Evolutionary conservation across 352 stramenopile species (phyloP).

Genomic region (Pythium folliculosum): DNA sequence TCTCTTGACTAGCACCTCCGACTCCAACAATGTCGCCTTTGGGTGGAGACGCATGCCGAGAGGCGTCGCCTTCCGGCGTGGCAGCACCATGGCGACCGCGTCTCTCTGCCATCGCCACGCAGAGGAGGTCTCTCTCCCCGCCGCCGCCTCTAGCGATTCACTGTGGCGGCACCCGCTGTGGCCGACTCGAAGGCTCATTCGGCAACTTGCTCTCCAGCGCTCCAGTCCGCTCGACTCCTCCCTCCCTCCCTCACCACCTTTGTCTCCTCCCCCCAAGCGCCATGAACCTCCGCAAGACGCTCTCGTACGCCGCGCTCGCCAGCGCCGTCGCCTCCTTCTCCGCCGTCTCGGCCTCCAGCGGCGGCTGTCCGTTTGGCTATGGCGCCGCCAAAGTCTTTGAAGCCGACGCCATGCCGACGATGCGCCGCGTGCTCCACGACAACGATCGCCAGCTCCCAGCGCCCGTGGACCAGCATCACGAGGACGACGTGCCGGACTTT

Average conservation of each 20-base stretch:
- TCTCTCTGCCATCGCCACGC: too few species aligned
- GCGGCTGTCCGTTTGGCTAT: conserved; percentile 41
- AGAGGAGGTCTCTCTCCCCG: too few species aligned
- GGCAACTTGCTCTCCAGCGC: background rate
- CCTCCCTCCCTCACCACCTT: background rate
- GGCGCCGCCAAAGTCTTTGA: background rate
- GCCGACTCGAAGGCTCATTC: too few species aligned
- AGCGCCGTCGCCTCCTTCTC: background rate
- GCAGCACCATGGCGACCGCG: too few species aligned
- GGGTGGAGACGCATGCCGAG: too few species aligned
- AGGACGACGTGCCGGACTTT: conserved; percentile 39
- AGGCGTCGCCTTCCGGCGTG: too few species aligned
- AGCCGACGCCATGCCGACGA: background rate
- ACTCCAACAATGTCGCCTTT: too few species aligned
- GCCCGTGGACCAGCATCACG: conserved; percentile 17
- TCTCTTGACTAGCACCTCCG: too few species aligned
- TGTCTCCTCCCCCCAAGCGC: background rate
- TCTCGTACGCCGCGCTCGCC: background rate
- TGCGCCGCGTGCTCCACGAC: conserved; percentile 20
- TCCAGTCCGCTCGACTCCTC: background rate
- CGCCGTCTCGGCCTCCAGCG: conserved; percentile 1
- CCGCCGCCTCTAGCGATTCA: too few species aligned
- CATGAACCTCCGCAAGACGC: background rate
- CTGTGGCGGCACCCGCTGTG: too few species aligned
- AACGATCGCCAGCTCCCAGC: conserved; percentile 37